phyloP scores from a whole-genome alignment of 2,329 filamentous ascomycete genomes.

The Dothideomycetidae sp. region DNA sequence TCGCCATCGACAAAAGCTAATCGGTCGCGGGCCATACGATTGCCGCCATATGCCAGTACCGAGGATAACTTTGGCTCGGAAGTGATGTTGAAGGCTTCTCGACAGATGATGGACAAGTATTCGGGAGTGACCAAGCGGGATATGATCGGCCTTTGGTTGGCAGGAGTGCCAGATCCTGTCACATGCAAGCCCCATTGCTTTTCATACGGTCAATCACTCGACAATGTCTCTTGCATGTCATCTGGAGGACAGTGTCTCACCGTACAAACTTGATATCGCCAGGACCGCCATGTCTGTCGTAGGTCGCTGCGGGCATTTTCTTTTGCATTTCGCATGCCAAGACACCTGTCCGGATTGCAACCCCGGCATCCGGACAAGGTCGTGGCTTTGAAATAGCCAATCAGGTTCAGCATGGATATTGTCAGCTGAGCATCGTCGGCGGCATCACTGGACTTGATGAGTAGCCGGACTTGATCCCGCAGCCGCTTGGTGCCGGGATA shows the following conservation, averaged over 20 bases:
- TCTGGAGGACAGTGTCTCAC: too few relatives aligned
- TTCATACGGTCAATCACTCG: too few relatives aligned
- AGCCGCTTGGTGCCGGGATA: slow-evolving; percentile 28
- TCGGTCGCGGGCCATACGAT: slow-evolving; percentile 56
- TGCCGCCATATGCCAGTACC: slow-evolving; percentile 67
- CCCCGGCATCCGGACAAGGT: slow-evolving; percentile 27
- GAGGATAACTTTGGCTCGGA: slow-evolving; percentile 45
- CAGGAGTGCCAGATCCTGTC: slow-evolving; percentile 55
- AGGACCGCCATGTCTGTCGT: slow-evolving; percentile 33
- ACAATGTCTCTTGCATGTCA: too few relatives aligned
- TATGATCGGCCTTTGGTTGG: slow-evolving; percentile 50
- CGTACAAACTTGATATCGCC: slow-evolving; percentile 45
- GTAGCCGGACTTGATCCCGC: slow-evolving; percentile 27
- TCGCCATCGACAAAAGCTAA: slow-evolving; percentile 67
- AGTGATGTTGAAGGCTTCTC: slow-evolving; percentile 58
- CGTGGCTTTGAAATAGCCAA: slow-evolving; percentile 41
- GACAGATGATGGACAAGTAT: slow-evolving; percentile 50
- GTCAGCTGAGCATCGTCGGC: slow-evolving; percentile 28
- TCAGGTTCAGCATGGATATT: slow-evolving; percentile 42
- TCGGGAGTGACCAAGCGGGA: slow-evolving; percentile 55
- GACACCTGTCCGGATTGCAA: slow-evolving; percentile 39
- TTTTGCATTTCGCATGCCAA: slow-evolving; percentile 33
- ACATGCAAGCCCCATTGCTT: slow-evolving; percentile 72
- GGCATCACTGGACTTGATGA: slow-evolving; percentile 38
- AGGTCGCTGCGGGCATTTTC: slow-evolving; percentile 33